These are phyloP conservation scores for Lachnellula occidentalis DNA, from an alignment of 2,329 filamentous ascomycete species.

Conservation along the genomic window DNA sequence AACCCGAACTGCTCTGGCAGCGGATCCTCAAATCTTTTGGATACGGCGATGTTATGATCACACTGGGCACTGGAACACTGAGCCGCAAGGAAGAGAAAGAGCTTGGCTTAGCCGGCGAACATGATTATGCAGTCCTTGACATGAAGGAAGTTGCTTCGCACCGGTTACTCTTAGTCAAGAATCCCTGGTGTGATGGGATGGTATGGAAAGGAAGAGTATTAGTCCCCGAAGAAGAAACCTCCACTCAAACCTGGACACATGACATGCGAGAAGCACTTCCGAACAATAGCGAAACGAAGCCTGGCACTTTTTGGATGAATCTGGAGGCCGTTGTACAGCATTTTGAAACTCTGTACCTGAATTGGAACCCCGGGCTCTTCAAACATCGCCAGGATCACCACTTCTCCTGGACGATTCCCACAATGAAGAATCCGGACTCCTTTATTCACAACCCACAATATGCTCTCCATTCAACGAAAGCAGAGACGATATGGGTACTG, in stretches of 20 bases:
- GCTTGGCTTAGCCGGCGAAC: slow-evolving; percentile 78
- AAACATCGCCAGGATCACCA: slow-evolving; percentile 79
- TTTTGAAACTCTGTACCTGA: slow-evolving; percentile 93
- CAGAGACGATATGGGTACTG: slow-evolving; percentile 73
- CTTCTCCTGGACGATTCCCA: slow-evolving; percentile 69
- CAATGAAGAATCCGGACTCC: slow-evolving; percentile 44
- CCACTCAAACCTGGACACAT: slow-evolving; percentile 14
- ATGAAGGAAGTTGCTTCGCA: slow-evolving; percentile 60
- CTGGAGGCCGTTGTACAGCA: slow-evolving; percentile 83
- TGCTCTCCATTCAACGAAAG: slow-evolving; percentile 53
- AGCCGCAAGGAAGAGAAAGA: slow-evolving; percentile 70
- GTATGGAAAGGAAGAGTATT: slow-evolving; percentile 54
- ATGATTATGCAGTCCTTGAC: slow-evolving; percentile 89
- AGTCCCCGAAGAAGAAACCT: slow-evolving; percentile 2
- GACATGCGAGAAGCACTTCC: slow-evolving; percentile 24
- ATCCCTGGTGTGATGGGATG: slow-evolving; percentile 85
- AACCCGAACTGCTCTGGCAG: slow-evolving; percentile 71
- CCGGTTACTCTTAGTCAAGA: slow-evolving; percentile 78
- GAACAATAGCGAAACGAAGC: slow-evolving; percentile 32
- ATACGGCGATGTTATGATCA: slow-evolving; percentile 77
- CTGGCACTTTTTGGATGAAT: slow-evolving; percentile 91
- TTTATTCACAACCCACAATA: slow-evolving; percentile 67
- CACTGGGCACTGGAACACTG: slow-evolving; percentile 82
- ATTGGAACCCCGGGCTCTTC: slow-evolving; percentile 92
- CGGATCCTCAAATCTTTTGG: slow-evolving; percentile 70